Evolutionary conservation across 768 basidiomycete genomes (phyloP).

Genomic region (Chalciporus pseudorubinellus): DNA sequence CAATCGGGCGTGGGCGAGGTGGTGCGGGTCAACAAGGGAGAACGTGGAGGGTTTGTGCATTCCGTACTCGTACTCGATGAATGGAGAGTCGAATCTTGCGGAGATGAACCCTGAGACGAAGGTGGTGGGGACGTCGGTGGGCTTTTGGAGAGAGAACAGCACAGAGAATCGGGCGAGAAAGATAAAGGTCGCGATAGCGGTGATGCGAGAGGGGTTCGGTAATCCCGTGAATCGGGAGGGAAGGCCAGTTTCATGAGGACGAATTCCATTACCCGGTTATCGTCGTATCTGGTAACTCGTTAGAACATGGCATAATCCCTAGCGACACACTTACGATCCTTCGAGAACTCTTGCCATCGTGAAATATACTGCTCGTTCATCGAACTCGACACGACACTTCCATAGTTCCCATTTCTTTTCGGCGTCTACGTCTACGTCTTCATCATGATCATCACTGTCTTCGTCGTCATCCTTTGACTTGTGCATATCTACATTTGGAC

Average conservation of each 20-base stretch:
- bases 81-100: constrained; percentile 22
- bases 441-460: constrained; percentile 2
- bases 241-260: constrained; percentile 68
- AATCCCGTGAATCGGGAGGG: constrained; percentile 45
- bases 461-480: constrained; percentile 14
- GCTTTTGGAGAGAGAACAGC: constrained; percentile 25
- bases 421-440: not conserved
- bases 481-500: constrained; percentile 3
- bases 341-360: constrained; percentile 67
- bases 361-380: constrained; percentile 67
- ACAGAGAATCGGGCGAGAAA: constrained; percentile 11
- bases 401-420: constrained; percentile 64
- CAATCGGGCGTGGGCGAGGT: constrained; percentile 22
- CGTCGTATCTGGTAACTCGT: constrained; percentile 44
- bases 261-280: constrained; percentile 67
- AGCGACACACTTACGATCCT: constrained; percentile 41
- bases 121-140: constrained; percentile 27
- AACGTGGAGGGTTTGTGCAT: constrained; percentile 11
- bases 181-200: constrained; percentile 16
- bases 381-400: constrained; percentile 79
- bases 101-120: constrained; percentile 28
- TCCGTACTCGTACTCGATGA: constrained; percentile 7
- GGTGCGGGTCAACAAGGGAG: constrained; percentile 22
- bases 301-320: not conserved
- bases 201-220: constrained; percentile 7